A percentile compares a stretch with the other conserved stretches of the same genome.
These are phyloP conservation scores for Nannochloris sp. DNA, from an alignment of 139 green algal genomes.

Conservation along the genomic window DNA sequence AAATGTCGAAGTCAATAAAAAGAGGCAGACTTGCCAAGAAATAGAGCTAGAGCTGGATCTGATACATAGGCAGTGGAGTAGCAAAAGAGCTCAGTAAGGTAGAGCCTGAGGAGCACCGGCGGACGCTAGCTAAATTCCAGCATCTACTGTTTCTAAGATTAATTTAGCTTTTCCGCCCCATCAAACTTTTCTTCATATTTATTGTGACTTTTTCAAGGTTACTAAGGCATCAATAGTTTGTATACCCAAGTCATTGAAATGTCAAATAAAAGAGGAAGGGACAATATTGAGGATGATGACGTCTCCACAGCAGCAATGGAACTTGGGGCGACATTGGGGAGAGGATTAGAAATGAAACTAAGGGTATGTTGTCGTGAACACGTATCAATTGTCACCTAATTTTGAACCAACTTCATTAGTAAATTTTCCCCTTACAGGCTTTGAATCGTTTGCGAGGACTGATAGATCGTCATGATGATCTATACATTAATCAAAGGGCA, in stretches of 20 bases:
- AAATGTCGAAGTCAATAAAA: too few species aligned
- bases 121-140: slow-evolving; percentile 44
- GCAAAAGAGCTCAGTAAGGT: too few species aligned
- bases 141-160: slow-evolving; percentile 28
- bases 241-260: slow-evolving; percentile 4
- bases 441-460: slow-evolving; percentile 3
- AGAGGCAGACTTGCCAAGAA: too few species aligned
- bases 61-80: too few species aligned
- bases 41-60: too few species aligned
- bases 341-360: slow-evolving; percentile 15
- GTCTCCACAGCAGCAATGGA: slow-evolving; percentile 1
- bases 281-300: not conserved
- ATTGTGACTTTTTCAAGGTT: slow-evolving; percentile 48
- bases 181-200: slow-evolving; percentile 39
- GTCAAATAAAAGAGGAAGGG: slow-evolving; percentile 6
- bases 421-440: not conserved
- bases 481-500: slow-evolving; percentile 4
- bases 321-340: slow-evolving; percentile 1
- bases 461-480: slow-evolving; percentile 6
- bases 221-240: slow-evolving; percentile 41
- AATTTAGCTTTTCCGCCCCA: slow-evolving; percentile 31
- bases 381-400: not conserved
- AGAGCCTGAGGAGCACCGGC: slow-evolving; percentile 58
- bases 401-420: not conserved
- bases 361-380: not conserved